A percentile compares a stretch with the other conserved stretches of the same genome.
These are phyloP conservation scores for Biscogniauxia sp. DNA, from an alignment of 2,329 filamentous ascomycete species.

Conservation along the genomic window DNA sequence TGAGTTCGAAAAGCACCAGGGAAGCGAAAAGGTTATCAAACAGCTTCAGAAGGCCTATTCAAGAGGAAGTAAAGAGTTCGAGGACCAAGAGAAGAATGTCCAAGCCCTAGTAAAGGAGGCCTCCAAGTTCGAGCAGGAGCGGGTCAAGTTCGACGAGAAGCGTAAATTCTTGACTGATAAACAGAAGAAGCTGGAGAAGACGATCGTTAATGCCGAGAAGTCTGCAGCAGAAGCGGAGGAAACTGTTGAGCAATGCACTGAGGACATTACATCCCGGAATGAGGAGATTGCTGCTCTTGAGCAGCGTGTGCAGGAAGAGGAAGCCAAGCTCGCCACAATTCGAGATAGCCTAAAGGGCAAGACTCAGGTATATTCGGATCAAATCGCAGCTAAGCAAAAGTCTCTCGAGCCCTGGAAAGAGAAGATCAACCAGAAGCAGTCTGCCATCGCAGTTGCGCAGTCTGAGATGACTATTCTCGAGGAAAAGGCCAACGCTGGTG, in stretches of 20 bases:
- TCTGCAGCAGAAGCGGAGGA: constrained; percentile 72
- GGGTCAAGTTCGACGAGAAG: constrained; percentile 97
- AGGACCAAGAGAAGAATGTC: constrained; percentile 75
- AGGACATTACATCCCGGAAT: constrained; percentile 74
- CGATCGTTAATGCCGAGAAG: constrained; percentile 72
- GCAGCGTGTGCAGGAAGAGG: constrained; percentile 71
- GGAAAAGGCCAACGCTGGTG: constrained; percentile 85
- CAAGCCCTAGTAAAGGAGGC: constrained; percentile 81
- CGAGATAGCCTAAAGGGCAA: constrained; percentile 90
- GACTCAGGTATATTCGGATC: constrained; percentile 88
- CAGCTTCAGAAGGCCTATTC: constrained; percentile 82
- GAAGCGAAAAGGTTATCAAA: constrained; percentile 87
- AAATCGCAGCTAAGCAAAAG: constrained; percentile 91
- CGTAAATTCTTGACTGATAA: constrained; percentile 89
- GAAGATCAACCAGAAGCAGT: constrained; percentile 95
- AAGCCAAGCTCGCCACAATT: constrained; percentile 78
- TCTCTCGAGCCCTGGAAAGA: constrained; percentile 94
- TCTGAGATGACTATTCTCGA: constrained; percentile 89
- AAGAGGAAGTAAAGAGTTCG: constrained; percentile 78
- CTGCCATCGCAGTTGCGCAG: constrained; percentile 88
- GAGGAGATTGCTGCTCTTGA: constrained; percentile 77
- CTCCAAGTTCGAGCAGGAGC: constrained; percentile 91
- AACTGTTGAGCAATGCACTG: constrained; percentile 71
- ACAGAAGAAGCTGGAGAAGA: constrained; percentile 92
- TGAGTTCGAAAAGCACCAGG: constrained; percentile 89